Percentiles rank a stretch among this genome's conserved stretches.
Conservation (phyloP, 106 monocot genomes). For the Amphibolis antarctica region DNA sequence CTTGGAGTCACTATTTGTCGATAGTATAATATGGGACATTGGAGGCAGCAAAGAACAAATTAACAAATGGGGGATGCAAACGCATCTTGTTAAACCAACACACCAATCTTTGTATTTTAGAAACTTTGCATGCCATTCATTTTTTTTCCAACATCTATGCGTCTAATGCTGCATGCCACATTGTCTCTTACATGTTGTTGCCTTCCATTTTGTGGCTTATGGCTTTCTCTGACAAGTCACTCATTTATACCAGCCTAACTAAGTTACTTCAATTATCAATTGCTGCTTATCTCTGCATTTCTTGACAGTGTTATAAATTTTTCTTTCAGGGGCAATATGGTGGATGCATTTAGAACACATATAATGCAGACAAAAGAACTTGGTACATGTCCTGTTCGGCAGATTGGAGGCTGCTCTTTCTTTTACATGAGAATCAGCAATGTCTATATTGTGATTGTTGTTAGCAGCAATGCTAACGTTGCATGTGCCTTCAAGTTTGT, state of each 20-base stretch:
- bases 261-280: background rate
- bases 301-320: background rate
- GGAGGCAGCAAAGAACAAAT: no score
- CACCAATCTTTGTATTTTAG: no score
- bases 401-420: constrained; percentile 97
- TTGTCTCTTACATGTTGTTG: no score
- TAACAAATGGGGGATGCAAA: no score
- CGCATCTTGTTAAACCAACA: no score
- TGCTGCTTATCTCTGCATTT: background rate
- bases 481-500: constrained; percentile 99
- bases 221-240: no score
- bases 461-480: constrained; percentile 98
- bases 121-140: no score
- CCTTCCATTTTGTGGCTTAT: no score
- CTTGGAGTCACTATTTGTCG: no score
- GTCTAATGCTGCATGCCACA: no score
- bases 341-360: constrained; percentile 95
- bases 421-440: constrained; percentile 99
- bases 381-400: constrained; percentile 87
- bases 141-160: no score
- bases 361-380: constrained; percentile 99
- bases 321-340: constrained; percentile 81
- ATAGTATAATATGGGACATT: no score
- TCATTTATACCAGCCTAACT: background rate
- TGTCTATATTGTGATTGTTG: constrained; percentile 97